These are phyloP conservation scores for Colletotrichum limetticola DNA, from an alignment of 2,329 filamentous ascomycete species.

Conservation along the genomic window DNA sequence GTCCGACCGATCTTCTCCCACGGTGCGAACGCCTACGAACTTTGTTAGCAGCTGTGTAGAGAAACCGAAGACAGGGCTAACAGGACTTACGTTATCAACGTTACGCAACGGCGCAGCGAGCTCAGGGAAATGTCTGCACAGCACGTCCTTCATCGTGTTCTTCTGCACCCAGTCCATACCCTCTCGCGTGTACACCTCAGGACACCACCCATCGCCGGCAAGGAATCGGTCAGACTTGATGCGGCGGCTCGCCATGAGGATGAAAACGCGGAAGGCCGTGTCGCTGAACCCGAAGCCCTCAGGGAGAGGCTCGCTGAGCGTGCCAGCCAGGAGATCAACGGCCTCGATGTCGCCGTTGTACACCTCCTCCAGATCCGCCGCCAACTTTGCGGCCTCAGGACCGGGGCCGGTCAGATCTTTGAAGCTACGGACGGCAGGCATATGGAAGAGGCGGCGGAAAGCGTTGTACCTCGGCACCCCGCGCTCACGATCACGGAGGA, in stretches of 20 bases:
- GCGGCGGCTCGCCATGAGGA: background rate
- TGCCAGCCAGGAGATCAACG: slow-evolving; percentile 55
- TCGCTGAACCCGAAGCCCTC: slow-evolving; percentile 59
- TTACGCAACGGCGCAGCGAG: slow-evolving; percentile 34
- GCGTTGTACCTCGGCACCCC: slow-evolving; percentile 57
- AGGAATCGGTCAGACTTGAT: slow-evolving; percentile 46
- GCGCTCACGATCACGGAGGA: slow-evolving; percentile 58
- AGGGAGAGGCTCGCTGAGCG: slow-evolving; percentile 53
- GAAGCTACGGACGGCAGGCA: background rate
- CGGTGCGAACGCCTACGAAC: background rate
- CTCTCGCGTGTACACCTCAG: slow-evolving; percentile 51
- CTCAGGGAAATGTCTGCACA: slow-evolving; percentile 55
- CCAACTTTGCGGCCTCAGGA: background rate
- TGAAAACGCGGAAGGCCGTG: slow-evolving; percentile 45
- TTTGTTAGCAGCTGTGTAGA: background rate
- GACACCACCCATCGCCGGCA: slow-evolving; percentile 49
- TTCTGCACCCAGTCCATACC: slow-evolving; percentile 56
- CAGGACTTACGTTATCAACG: background rate
- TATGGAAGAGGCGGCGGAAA: slow-evolving; percentile 54
- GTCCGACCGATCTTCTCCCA: background rate
- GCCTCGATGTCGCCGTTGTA: slow-evolving; percentile 53
- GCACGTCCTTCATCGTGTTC: slow-evolving; percentile 53
- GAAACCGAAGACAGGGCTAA: background rate
- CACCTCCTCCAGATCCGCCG: slow-evolving; percentile 45
- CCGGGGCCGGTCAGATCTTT: background rate